phyloP scores from a whole-genome alignment of 192 early-diverging fungal genomes.

The Coemansia sp. region DNA sequence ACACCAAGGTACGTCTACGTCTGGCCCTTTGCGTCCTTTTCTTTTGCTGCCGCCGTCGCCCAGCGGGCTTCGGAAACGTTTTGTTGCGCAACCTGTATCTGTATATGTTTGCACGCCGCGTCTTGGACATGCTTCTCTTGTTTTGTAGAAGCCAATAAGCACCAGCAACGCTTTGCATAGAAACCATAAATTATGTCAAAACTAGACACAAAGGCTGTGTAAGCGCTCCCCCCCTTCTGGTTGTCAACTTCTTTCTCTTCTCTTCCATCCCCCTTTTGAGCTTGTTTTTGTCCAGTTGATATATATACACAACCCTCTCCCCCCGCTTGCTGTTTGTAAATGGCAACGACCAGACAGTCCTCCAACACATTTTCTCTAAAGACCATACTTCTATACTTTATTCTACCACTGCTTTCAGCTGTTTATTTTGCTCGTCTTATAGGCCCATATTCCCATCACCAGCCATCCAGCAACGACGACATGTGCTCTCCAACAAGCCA shows the following conservation, averaged over 20 bases:
- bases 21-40: too few species aligned
- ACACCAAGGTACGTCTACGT: too few species aligned
- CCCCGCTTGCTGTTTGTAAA: not conserved
- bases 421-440: conserved; percentile 4
- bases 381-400: not conserved
- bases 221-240: too few species aligned
- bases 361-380: not conserved
- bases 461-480: not conserved
- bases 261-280: conserved; percentile 21
- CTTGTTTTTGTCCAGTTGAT: conserved; percentile 14
- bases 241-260: not conserved
- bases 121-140: too few species aligned
- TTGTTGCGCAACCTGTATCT: too few species aligned
- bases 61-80: too few species aligned
- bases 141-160: too few species aligned
- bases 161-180: too few species aligned
- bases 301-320: conserved; percentile 5
- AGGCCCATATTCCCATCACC: not conserved
- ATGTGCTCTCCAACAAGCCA: conserved; percentile 39
- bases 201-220: too few species aligned
- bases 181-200: too few species aligned
- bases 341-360: not conserved
- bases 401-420: conserved; percentile 4
- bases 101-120: too few species aligned
- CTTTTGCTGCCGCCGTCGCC: too few species aligned